These are phyloP conservation scores for Penicillium fuscoglaucum DNA, from an alignment of 2,329 filamentous ascomycete species.

Conservation along the genomic window DNA sequence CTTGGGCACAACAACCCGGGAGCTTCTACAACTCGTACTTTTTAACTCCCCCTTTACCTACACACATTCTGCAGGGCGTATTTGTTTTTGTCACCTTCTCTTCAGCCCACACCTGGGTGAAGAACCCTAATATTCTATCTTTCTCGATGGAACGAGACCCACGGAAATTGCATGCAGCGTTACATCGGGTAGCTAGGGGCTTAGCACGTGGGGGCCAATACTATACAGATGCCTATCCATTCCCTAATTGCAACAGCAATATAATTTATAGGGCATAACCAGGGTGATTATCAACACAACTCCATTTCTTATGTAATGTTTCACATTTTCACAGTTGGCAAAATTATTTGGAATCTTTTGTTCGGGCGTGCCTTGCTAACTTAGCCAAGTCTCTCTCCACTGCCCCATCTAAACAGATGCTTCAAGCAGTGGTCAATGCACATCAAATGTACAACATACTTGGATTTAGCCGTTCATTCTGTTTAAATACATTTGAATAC, in stretches of 20 bases:
- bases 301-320: neutral
- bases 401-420: neutral
- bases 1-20: neutral
- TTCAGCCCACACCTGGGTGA: neutral
- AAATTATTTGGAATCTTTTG: neutral
- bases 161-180: neutral
- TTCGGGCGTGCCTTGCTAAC: neutral
- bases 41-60: neutral
- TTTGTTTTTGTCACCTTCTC: neutral
- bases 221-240: neutral
- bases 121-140: neutral
- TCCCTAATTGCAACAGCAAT: neutral
- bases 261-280: neutral
- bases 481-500: neutral
- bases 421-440: neutral
- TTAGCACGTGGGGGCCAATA: conserved; percentile 3
- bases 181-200: neutral
- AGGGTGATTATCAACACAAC: too few species aligned
- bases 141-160: neutral
- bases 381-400: neutral
- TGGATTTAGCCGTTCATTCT: neutral
- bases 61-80: neutral
- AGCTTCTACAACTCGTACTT: neutral
- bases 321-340: neutral
- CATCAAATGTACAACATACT: neutral